Conservation (phyloP, 768 basidiomycete species). For the Agaricus sinodeliciosus region DNA sequence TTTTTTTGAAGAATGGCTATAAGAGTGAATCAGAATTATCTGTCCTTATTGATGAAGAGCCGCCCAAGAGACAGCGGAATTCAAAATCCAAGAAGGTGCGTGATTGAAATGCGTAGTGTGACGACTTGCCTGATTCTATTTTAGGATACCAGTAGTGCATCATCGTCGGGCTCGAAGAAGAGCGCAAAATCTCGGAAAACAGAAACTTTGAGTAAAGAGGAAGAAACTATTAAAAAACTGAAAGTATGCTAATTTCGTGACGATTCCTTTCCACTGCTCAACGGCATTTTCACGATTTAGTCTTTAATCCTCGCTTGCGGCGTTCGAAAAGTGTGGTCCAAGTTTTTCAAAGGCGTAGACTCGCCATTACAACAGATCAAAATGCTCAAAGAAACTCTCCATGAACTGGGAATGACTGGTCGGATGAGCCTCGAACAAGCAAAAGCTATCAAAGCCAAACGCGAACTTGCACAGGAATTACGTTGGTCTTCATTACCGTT, state of each 20-base stretch:
- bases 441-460: conserved; percentile 59
- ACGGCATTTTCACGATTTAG: conserved; percentile 27
- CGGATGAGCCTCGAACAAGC: conserved; percentile 78
- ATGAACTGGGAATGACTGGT: conserved; percentile 76
- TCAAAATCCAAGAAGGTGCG: conserved; percentile 25
- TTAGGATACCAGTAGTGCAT: conserved; percentile 12
- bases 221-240: conserved; percentile 66
- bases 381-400: conserved; percentile 56
- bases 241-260: conserved; percentile 42
- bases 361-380: conserved; percentile 56
- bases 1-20: conserved; percentile 8
- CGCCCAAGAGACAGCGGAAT: conserved; percentile 38
- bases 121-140: background rate
- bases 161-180: conserved; percentile 18
- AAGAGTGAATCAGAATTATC: conserved; percentile 59
- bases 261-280: background rate
- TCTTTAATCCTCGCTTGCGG: conserved; percentile 69
- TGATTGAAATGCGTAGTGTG: background rate
- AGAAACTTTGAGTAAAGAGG: conserved; percentile 44
- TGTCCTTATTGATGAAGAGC: conserved; percentile 55
- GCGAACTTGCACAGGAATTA: conserved; percentile 76
- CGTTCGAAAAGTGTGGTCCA: conserved; percentile 70
- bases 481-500: conserved; percentile 16
- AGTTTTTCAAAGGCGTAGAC: conserved; percentile 57
- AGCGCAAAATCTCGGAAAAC: conserved; percentile 24